phyloP scores from a whole-genome alignment of 2,329 filamentous ascomycete genomes.

The Didymellaceae sp. region DNA sequence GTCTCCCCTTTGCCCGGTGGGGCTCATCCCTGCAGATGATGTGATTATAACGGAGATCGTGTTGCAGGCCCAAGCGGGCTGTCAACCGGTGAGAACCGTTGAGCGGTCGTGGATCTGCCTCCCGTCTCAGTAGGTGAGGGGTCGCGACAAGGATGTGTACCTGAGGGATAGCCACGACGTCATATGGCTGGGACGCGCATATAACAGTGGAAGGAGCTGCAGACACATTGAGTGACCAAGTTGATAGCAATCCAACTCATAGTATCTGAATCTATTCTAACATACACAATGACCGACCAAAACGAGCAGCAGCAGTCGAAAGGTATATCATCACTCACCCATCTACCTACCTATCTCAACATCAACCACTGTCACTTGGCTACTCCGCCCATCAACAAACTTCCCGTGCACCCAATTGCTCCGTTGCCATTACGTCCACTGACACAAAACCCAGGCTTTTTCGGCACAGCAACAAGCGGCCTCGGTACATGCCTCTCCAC shows the following conservation, averaged over 20 bases:
- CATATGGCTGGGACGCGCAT: conserved; percentile 1
- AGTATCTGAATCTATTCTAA: neutral
- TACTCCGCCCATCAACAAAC: too few species aligned
- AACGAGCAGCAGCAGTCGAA: conserved; percentile 34
- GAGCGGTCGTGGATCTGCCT: conserved; percentile 7
- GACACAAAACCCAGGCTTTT: conserved; percentile 32
- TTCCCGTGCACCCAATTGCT: too few species aligned
- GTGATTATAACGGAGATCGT: conserved; percentile 15
- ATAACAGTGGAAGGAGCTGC: neutral
- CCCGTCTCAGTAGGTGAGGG: conserved; percentile 12
- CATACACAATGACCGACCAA: conserved; percentile 34
- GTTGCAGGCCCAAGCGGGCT: conserved; percentile 3
- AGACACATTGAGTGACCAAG: neutral
- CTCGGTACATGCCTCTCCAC: conserved; percentile 28
- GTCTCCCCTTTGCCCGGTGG: conserved; percentile 1
- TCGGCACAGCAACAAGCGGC: conserved; percentile 42
- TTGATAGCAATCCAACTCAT: neutral
- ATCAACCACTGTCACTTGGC: too few species aligned
- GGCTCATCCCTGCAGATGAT: conserved; percentile 22
- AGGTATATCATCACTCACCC: conserved; percentile 14
- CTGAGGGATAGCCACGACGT: conserved; percentile 9
- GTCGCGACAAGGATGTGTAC: conserved; percentile 8
- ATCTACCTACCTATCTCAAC: too few species aligned
- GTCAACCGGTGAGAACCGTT: conserved; percentile 8
- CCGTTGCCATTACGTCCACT: too few species aligned